phyloP scores from a whole-genome alignment of 2,329 filamentous ascomycete genomes.

The Talaromyces amestolkiae region DNA sequence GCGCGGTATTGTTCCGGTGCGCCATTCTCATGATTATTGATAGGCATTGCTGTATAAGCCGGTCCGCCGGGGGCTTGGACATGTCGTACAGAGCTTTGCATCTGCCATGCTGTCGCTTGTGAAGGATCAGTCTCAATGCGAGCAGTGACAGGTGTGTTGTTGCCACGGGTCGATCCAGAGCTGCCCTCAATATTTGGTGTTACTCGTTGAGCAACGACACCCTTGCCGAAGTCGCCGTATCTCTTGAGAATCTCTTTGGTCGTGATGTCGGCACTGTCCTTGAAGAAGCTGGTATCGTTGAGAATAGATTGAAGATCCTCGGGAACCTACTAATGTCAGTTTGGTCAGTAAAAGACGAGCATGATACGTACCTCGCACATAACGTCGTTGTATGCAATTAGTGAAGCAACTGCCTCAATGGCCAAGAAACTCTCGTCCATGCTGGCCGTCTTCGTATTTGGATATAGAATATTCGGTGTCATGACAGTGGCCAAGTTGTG shows the following conservation, averaged over 20 bases:
- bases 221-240: slow-evolving; percentile 77
- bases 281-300: slow-evolving; percentile 78
- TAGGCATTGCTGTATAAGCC: slow-evolving; percentile 30
- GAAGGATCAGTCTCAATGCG: slow-evolving; percentile 83
- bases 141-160: slow-evolving; percentile 53
- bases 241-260: slow-evolving; percentile 96
- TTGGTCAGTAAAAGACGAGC: slow-evolving; percentile 67
- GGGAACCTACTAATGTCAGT: slow-evolving; percentile 64
- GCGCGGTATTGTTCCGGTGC: slow-evolving; percentile 27
- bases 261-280: slow-evolving; percentile 78
- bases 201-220: slow-evolving; percentile 56
- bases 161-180: slow-evolving; percentile 40
- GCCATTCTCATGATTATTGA: slow-evolving; percentile 25
- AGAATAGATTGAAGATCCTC: slow-evolving; percentile 85
- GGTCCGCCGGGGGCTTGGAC: slow-evolving; percentile 52
- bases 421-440: slow-evolving; percentile 89
- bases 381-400: slow-evolving; percentile 90
- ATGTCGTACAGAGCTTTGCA: slow-evolving; percentile 79
- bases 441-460: slow-evolving; percentile 64
- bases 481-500: slow-evolving; percentile 97
- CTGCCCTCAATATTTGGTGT: slow-evolving; percentile 51
- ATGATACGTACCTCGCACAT: slow-evolving; percentile 82
- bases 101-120: slow-evolving; percentile 67
- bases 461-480: slow-evolving; percentile 88
- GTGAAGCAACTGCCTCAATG: slow-evolving; percentile 85